Evolutionary conservation across 2,329 filamentous ascomycete species (phyloP), one percentile per base, ranked within the genome.

Genomic region (Colletotrichum paranaense): DNA sequence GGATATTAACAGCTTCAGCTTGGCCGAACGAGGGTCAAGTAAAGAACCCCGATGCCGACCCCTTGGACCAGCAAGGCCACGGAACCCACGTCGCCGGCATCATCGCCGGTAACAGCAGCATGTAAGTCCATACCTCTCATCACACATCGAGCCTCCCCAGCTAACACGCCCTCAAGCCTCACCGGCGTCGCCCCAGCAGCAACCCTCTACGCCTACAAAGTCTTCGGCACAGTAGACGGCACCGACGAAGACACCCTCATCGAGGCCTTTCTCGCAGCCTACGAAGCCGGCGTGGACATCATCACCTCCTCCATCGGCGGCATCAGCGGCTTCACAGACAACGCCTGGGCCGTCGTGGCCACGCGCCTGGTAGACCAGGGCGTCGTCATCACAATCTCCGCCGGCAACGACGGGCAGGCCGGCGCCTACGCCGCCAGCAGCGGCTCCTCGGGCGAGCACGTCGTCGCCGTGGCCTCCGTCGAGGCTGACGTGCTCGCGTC

Each of bases 381-480:
- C 28, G 82, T 86, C 4, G 80, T 83, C 3, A 80, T 83, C 62
- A 82, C 81, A 2, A 79, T 85, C 55, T 82, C 85, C 1, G 84
- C 83, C 4, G 86, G 86, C 22, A 88, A 88, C 70, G 79, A 82
- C 38, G 86, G 86, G n/a, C 77, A 78, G 5, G 73, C 78, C 16
- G 86, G 86, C 4, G 76, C 85, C 0, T 87, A 86, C 75, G 83
- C 81, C 57, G 79, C 80, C 32, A 81, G 79, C 60, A 80, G 79
- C 28, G 83, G 84, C 4, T 80, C 84, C 11, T 80, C 82, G 4
- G 86, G 85, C 12, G 81, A 80, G 62, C 79, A 82, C 7, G 83
- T 85, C 11, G 82, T 84, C 16, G 82, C 85, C 3, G 81, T 88
- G 46, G 86, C 85, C 12, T 86, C 86, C 0, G 80, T 86, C 55